A percentile compares a stretch with the other conserved stretches of the same genome.
phyloP scores from a whole-genome alignment of 192 early-diverging fungal species.

The Backusella mclennaniae region DNA sequence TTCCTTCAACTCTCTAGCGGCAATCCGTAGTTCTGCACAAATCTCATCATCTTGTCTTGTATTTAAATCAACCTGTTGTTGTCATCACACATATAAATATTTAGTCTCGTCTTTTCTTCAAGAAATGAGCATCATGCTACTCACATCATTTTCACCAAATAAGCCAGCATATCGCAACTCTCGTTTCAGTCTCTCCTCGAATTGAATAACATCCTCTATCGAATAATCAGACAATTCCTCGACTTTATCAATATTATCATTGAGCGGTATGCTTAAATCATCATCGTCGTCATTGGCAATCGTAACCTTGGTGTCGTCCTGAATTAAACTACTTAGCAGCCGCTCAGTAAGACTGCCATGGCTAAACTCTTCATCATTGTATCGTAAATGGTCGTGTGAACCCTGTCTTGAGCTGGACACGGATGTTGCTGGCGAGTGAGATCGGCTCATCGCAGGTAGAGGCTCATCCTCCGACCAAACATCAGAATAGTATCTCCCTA shows the following conservation, averaged over 20 bases:
- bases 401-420: background rate
- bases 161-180: conserved; percentile 86
- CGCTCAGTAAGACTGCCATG: conserved; percentile 72
- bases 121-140: background rate
- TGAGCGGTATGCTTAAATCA: conserved; percentile 8
- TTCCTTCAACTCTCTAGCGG: conserved; percentile 72
- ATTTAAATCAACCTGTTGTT: conserved; percentile 58
- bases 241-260: conserved; percentile 56
- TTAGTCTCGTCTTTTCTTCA: background rate
- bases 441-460: conserved; percentile 29
- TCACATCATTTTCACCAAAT: conserved; percentile 72
- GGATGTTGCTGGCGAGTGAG: background rate
- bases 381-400: conserved; percentile 6
- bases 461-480: conserved; percentile 66
- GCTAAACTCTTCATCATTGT: conserved; percentile 15
- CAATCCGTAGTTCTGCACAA: conserved; percentile 62
- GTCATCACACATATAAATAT: background rate
- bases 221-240: conserved; percentile 35
- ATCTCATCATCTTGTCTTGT: conserved; percentile 74
- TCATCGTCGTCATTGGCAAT: conserved; percentile 57
- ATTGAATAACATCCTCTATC: background rate
- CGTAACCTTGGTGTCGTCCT: conserved; percentile 42
- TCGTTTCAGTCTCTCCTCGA: conserved; percentile 77
- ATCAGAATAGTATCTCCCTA: conserved; percentile 72
- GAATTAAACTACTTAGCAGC: conserved; percentile 63